A percentile compares a stretch with the other conserved stretches of the same genome.
phyloP scores from a whole-genome alignment of 768 basidiomycete species.

The Xerocomellus chrysenteron region DNA sequence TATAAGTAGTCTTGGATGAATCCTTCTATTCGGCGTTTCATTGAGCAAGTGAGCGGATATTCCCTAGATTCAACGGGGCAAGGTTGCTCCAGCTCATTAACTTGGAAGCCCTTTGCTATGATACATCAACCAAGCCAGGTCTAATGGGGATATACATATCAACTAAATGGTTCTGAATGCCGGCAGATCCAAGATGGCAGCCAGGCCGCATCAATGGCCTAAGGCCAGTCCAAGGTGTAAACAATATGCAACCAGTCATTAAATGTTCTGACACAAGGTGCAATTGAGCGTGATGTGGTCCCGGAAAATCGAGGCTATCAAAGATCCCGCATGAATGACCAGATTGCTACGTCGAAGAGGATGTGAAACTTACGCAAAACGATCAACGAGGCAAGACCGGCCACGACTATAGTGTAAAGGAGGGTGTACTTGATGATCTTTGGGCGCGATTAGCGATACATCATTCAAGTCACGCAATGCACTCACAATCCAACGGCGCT shows the following conservation, averaged over 20 bases:
- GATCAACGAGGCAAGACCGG: conserved; percentile 77
- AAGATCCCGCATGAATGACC: conserved; percentile 15
- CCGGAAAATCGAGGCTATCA: conserved; percentile 76
- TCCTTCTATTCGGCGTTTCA: background rate
- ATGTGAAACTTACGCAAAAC: conserved; percentile 63
- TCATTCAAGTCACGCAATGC: background rate
- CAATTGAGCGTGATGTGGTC: conserved; percentile 75
- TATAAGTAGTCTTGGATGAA: background rate
- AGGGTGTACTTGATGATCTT: conserved; percentile 84
- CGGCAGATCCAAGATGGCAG: conserved; percentile 16
- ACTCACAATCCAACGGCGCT: conserved; percentile 86
- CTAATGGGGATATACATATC: conserved; percentile 26
- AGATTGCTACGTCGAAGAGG: background rate
- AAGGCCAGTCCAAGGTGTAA: conserved; percentile 10
- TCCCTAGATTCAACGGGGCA: background rate
- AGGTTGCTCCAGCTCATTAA: conserved; percentile 9
- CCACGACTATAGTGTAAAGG: conserved; percentile 75
- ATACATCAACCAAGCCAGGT: conserved; percentile 27
- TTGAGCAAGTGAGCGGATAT: background rate
- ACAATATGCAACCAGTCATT: conserved; percentile 38
- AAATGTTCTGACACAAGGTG: conserved; percentile 83
- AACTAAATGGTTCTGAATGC: conserved; percentile 24
- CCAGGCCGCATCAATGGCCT: background rate
- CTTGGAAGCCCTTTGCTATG: conserved; percentile 24
- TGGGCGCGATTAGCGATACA: background rate